Base-by-base conservation (phyloP, 805 yeast genomes). In the Monosporozyma unispora region DNA sequence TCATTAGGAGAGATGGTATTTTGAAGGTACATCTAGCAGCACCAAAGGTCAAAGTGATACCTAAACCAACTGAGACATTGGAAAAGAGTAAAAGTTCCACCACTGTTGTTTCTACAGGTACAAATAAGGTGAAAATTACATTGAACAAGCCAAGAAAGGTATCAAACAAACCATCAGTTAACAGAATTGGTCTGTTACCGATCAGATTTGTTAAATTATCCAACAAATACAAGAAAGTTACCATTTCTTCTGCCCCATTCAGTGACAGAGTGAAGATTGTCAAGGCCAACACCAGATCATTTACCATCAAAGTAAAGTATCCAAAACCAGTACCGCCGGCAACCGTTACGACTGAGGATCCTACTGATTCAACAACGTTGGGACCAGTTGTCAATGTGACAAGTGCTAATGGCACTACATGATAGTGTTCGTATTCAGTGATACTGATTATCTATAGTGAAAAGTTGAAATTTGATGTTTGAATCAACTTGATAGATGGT, bases 1-100 rank as follows among this genome's bases (percentile, higher is more conserved):
- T 76, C 5, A 67, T 88, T 18, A 82, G 75, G 54, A 70, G 87
- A 51, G 83, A 81, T 57, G 71, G 73, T 31, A 46, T 59, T 1
- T 51, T 65, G 46, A 65, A 64, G 48, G 53, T 65, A 1, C 65
- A 60, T 44, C 42, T 65, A 5, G 57, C 57, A 3, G 57, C 60
- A 1, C 54, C 64, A 7, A 58, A 56, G 42, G 16, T 51, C 8
- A 62, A 58, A 29, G 19, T 48, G 14, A 21, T 50, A 12, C n/a
- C 41, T 2, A 57, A 54, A 23, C 48, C 53, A 19, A 46, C 22
- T 12, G 46, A 39, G 19, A 19, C 46, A 10, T 28, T 40, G 23
- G 39, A 46, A 22, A 18, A 45, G 12, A 25, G 35, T 35, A 18
- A 50, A 29, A 18, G 16, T 44, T 3, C 28, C 0, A n/a, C 28